A percentile compares a stretch with the other conserved stretches of the same genome.
Conservation (phyloP, 345 rosid genomes). For the Brassica rapa region DNA sequence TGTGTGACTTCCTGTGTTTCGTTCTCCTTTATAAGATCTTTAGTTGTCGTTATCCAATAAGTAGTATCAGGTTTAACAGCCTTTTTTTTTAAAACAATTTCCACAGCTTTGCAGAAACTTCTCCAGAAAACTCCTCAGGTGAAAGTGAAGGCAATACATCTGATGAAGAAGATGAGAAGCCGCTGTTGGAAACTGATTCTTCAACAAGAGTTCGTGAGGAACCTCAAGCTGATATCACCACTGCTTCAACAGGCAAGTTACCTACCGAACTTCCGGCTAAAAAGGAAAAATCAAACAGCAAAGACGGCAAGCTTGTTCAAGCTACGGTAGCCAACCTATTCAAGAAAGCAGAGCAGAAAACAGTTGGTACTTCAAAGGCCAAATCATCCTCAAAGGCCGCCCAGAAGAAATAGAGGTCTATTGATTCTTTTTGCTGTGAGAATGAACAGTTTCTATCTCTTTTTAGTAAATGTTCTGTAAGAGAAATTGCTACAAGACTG, state of each 20-base stretch:
- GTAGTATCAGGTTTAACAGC: constrained; percentile 16
- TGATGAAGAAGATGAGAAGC: constrained; percentile 51
- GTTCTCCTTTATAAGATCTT: not conserved
- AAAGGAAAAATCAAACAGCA: constrained; percentile 40
- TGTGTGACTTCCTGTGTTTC: not conserved
- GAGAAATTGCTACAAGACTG: not conserved
- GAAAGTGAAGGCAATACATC: constrained; percentile 45
- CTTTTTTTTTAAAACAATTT: not conserved
- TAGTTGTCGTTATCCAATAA: not conserved
- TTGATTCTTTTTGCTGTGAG: constrained; percentile 15
- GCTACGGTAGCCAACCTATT: constrained; percentile 71
- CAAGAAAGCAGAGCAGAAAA: constrained; percentile 66
- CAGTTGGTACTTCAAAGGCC: constrained; percentile 31
- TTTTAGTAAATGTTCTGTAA: constrained; percentile 17
- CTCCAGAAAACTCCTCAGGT: constrained; percentile 57
- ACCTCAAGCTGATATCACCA: constrained; percentile 27
- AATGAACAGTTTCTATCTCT: not conserved
- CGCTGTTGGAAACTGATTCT: constrained; percentile 33
- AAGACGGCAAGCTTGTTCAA: constrained; percentile 68
- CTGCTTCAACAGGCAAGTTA: constrained; percentile 41
- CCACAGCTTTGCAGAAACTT: constrained; percentile 64
- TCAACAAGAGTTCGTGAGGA: constrained; percentile 7
- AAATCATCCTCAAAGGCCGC: constrained; percentile 25
- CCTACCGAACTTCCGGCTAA: constrained; percentile 30
- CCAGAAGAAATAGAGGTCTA: constrained; percentile 19